phyloP scores from a whole-genome alignment of 2,329 filamentous ascomycete species.

The Ophiostoma novo-ulmi region DNA sequence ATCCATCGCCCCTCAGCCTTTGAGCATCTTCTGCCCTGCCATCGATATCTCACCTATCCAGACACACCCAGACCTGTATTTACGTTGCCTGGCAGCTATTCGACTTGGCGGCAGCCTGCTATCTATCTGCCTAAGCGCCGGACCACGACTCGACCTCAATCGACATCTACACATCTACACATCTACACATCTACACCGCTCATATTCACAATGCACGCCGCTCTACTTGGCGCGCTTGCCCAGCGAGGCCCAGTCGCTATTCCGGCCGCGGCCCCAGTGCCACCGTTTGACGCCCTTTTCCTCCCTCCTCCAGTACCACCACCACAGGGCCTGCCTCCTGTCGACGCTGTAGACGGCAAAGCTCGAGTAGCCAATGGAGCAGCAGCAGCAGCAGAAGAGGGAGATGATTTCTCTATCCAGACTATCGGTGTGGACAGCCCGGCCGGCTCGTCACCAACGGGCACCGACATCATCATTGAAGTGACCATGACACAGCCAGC shows the following conservation, averaged over 20 bases:
- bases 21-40: too few relatives aligned
- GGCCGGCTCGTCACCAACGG: neutral
- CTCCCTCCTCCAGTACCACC: constrained; percentile 21
- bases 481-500: constrained; percentile 28
- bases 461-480: constrained; percentile 18
- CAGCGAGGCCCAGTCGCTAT: constrained; percentile 14
- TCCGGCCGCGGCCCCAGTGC: neutral
- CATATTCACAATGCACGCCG: neutral
- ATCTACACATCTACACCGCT: neutral
- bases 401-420: constrained; percentile 23
- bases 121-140: neutral
- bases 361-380: neutral
- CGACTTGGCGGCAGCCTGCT: neutral
- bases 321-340: constrained; percentile 18
- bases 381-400: neutral
- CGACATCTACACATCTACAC: neutral
- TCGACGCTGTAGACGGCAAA: neutral
- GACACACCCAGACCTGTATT: neutral
- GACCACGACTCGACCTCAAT: neutral
- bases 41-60: too few relatives aligned
- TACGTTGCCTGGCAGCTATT: neutral
- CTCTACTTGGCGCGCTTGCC: constrained; percentile 1
- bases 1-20: neutral
- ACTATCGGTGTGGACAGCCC: constrained; percentile 21
- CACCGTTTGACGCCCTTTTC: constrained; percentile 11